Conservation (phyloP, 768 basidiomycete genomes). For the Clavaria fumosa region DNA sequence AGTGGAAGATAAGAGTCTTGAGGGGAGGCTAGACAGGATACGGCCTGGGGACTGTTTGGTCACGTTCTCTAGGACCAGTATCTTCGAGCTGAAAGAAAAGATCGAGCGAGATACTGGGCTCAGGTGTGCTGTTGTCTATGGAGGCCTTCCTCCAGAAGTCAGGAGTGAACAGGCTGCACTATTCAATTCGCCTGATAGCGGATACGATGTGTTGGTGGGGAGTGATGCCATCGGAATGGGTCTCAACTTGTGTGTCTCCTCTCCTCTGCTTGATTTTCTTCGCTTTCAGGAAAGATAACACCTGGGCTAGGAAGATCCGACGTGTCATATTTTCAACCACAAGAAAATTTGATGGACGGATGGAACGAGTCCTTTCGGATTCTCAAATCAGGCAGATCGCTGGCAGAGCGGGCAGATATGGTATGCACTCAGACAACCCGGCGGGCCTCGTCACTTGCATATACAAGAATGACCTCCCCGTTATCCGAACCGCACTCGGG, state of each 20-base stretch:
- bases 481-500: slow-evolving; percentile 40
- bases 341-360: slow-evolving; percentile 45
- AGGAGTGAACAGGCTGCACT: slow-evolving; percentile 82
- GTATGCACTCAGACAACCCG: slow-evolving; percentile 33
- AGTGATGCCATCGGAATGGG: slow-evolving; percentile 98
- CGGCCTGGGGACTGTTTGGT: slow-evolving; percentile 83
- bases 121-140: slow-evolving; percentile 86
- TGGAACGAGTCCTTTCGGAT: slow-evolving; percentile 32
- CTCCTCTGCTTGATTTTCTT: background rate
- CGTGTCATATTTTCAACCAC: slow-evolving; percentile 67
- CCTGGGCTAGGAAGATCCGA: slow-evolving; percentile 65
- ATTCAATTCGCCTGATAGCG: slow-evolving; percentile 78
- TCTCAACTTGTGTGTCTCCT: slow-evolving; percentile 65
- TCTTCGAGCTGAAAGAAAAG: slow-evolving; percentile 60
- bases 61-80: slow-evolving; percentile 59
- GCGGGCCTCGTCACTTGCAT: slow-evolving; percentile 68
- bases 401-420: slow-evolving; percentile 85
- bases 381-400: slow-evolving; percentile 91
- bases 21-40: slow-evolving; percentile 43
- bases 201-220: slow-evolving; percentile 79
- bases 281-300: background rate
- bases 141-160: slow-evolving; percentile 81
- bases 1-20: slow-evolving; percentile 48
- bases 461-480: slow-evolving; percentile 40
- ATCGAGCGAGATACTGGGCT: slow-evolving; percentile 62